A percentile compares a stretch with the other conserved stretches of the same genome.
phyloP scores from a whole-genome alignment of 768 basidiomycete species.

The Lentinula edodes region DNA sequence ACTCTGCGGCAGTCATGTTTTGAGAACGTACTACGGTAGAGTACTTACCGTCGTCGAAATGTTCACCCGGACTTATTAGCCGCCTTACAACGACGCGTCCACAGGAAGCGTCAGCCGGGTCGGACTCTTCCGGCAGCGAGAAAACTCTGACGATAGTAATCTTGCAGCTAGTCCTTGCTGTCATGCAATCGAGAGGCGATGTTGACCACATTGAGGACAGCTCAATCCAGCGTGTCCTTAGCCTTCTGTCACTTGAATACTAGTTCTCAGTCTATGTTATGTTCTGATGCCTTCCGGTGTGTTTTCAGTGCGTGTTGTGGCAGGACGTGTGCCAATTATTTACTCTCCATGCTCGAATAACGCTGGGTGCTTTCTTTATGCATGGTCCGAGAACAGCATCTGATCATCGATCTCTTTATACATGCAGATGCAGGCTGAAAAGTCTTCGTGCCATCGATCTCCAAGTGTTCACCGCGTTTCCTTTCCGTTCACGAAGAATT shows the following conservation, averaged over 20 bases:
- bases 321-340: background rate
- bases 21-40: slow-evolving; percentile 39
- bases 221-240: no score
- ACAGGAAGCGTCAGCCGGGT: no score
- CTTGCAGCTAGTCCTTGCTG: no score
- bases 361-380: background rate
- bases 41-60: background rate
- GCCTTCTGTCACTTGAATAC: no score
- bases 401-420: background rate
- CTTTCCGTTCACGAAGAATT: background rate
- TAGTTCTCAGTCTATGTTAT: background rate
- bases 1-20: slow-evolving; percentile 87
- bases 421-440: background rate
- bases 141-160: no score
- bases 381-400: background rate
- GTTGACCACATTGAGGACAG: no score
- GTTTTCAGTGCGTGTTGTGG: background rate
- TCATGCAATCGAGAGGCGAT: no score
- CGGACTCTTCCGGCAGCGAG: no score
- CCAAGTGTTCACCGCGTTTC: background rate
- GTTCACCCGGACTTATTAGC: no score
- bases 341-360: background rate
- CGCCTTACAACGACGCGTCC: no score
- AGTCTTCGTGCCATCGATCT: background rate
- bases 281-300: background rate